phyloP scores from a whole-genome alignment of 139 green algal species.

The Tetradesmus obliquus region DNA sequence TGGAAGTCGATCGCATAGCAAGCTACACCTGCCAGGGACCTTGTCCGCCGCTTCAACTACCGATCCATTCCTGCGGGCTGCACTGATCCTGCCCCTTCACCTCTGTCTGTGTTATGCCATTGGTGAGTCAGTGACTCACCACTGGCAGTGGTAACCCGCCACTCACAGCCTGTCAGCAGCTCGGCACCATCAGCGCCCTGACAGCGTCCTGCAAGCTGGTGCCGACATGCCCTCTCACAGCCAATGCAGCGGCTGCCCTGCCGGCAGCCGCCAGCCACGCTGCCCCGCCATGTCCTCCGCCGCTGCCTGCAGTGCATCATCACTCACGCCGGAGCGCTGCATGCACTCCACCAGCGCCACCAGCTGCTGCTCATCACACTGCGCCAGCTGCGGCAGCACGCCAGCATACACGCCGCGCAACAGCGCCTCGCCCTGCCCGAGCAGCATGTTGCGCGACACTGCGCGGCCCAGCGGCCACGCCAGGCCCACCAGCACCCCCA shows the following conservation, averaged over 20 bases:
- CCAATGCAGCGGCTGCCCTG: background rate
- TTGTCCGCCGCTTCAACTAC: no score
- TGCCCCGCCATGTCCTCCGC: background rate
- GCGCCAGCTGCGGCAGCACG: background rate
- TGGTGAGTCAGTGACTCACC: no score
- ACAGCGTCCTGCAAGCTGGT: no score
- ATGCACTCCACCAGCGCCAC: background rate
- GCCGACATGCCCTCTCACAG: background rate
- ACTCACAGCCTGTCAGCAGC: no score
- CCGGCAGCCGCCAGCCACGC: slow-evolving; percentile 1
- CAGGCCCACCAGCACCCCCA: background rate
- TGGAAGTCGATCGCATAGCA: no score
- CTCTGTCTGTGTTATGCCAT: no score
- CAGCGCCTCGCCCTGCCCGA: background rate
- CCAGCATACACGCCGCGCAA: slow-evolving; percentile 4
- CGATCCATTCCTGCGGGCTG: no score
- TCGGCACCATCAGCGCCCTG: no score
- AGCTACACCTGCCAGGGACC: no score
- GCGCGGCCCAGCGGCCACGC: background rate
- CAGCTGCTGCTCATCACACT: slow-evolving; percentile 7
- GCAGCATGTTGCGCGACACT: slow-evolving; percentile 8
- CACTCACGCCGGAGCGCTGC: background rate
- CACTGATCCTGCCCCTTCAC: no score
- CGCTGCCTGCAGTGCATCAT: background rate
- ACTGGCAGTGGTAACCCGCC: no score